Evolutionary conservation across 352 stramenopile genomes (phyloP), one percentile per base, ranked within the genome.

Genomic region (Halophytophthora batemanensis): DNA sequence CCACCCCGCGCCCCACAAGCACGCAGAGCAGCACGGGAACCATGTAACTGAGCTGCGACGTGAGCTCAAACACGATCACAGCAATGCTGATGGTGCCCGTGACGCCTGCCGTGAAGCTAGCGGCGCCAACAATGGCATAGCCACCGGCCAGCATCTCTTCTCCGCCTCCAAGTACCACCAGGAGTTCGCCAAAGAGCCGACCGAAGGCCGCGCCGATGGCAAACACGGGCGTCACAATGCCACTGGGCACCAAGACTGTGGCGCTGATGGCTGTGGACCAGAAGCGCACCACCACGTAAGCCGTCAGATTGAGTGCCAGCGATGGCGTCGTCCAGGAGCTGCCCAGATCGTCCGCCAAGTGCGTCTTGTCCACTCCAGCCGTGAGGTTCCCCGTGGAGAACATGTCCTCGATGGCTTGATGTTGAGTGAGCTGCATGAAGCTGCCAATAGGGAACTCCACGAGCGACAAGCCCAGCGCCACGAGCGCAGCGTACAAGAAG

Each of bases 201-300:
- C 92, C 92, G 15, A 97, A 58, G 2, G 74, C 78, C 3, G 85
- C 85, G n/a, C 92, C 92, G 25, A 95, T 77, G 3, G 90, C 74
- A 55, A 98, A 98, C 18, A 96, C 73, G 1, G 92, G 91, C 17
- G 87, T 96, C 40, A 98, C 93, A 28, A 98, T 79, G 6, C 92
- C 92, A 19, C 86, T 87, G 3, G 90, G 90, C 3, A 97, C 74
- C 39, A 91, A 87, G 19, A 97, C 74, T 0, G 79, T 93, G 6
- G 89, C 81, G 28, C 68, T 90, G 37, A 95, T 74, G 2, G 66
- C 78, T 3, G 86, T 84, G 2, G 83, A 76, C 50, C 94, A 69
- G 50, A 95, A 92, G 2, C 90, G 91, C 18, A 93, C 66, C 50
- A 64, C 38, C 33, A 77, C 71, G 49, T 90, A 90, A 19, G 74